Base-by-base conservation (phyloP, 164 flowering plant species). In the Dillenia turbinata region DNA sequence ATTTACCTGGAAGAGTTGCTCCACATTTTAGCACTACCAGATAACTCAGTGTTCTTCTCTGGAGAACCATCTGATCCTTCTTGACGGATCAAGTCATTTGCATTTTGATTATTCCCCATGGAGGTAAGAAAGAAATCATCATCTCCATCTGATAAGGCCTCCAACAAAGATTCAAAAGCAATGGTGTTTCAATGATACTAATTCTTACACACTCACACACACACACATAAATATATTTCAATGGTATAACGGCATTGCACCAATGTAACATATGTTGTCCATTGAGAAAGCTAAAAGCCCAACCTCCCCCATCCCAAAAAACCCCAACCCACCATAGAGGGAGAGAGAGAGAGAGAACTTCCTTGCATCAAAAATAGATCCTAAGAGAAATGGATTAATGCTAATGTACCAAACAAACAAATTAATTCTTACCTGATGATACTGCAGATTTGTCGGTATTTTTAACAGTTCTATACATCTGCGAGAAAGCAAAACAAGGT, bases 391-490 rank as follows among this genome's bases (percentile, higher is more conserved):
- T 19, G 58, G 52, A 56, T 44, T 45, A 43, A 9, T 22, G 53
- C 48, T 19, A 47, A 44, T 53, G 54, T 48, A n/a, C 51, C 54
- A 66, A 62, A 52, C 61, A 52, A 56, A 40, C 53, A 59, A 54
- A 49, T 48, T 59, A 57, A 44, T n/a, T 14, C 16, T 76, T 80
- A 87, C 93, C 90, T 80, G 90, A 83, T 43, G 93, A 85, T 70
- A 84, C 85, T 66, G 89, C 87, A 66, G 88, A 84, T 64, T 75
- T 87, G 79, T 87, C 90, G 69, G 93, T 87, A 52, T 83, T 83
- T 77, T 87, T 87, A 54, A 85, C 88, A 75, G 90, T 87, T 74
- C 93, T 70, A 81, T 85, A 87, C 93, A 87, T 87, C 93, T 87
- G 80, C 73, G 69, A 71, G 40, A 56, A 69, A 59, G 22, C 52